phyloP scores from a whole-genome alignment of 805 yeast species.

The Kluyveromyces starmeri region DNA sequence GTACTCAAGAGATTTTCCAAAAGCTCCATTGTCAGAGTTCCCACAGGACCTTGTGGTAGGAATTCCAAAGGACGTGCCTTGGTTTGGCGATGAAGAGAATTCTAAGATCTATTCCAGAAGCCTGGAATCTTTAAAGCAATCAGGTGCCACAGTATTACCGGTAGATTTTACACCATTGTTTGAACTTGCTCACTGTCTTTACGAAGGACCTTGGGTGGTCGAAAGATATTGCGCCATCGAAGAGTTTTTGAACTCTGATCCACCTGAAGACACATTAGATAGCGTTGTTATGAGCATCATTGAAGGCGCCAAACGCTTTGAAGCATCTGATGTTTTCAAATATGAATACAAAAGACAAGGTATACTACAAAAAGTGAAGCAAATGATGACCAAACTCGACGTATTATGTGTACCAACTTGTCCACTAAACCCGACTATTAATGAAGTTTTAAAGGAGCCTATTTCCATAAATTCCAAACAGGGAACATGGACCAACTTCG shows the following conservation, averaged over 20 bases:
- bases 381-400: slow-evolving; percentile 52
- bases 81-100: slow-evolving; percentile 79
- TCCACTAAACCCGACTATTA: slow-evolving; percentile 82
- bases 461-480: slow-evolving; percentile 76
- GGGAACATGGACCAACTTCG: slow-evolving; percentile 98
- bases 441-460: slow-evolving; percentile 68
- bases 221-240: slow-evolving; percentile 83
- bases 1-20: slow-evolving; percentile 71
- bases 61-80: slow-evolving; percentile 61
- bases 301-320: slow-evolving; percentile 63
- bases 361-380: slow-evolving; percentile 55
- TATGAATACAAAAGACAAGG: slow-evolving; percentile 83
- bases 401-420: slow-evolving; percentile 87
- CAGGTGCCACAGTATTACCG: slow-evolving; percentile 53
- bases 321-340: slow-evolving; percentile 78
- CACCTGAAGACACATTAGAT: slow-evolving; percentile 64
- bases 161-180: slow-evolving; percentile 69
- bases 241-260: slow-evolving; percentile 60
- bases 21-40: slow-evolving; percentile 52
- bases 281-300: slow-evolving; percentile 77
- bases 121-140: slow-evolving; percentile 39
- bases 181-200: slow-evolving; percentile 76
- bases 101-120: slow-evolving; percentile 59
- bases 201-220: slow-evolving; percentile 99
- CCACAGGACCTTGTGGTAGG: slow-evolving; percentile 58